Base-by-base conservation (phyloP, 1,284 basidiomycete species). In the Puccinia hordei region DNA sequence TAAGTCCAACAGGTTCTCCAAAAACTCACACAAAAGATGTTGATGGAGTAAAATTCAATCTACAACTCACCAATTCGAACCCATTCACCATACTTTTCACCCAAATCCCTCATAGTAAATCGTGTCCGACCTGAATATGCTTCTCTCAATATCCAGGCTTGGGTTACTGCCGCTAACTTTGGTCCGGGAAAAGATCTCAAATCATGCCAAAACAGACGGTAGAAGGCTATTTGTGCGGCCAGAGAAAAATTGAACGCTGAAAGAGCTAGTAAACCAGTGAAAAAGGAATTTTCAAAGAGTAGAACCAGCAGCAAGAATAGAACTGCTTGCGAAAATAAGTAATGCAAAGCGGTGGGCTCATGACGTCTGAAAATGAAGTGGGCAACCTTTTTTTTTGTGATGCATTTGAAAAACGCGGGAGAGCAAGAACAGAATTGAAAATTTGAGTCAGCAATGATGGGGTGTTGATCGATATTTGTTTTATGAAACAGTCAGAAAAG, bases 31-130 rank as follows among this genome's bases (percentile, higher is more conserved):
- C n/a, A 6, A 10, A 22, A 68, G 17, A 49, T 55, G 30, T 55
- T 24, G 35, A 77, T 27, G 41, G 49, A 35, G 30, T 27, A 49
- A n/a, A 30, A 22, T 35, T 33, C 9, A 49, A 19, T 55, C 22
- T 38, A 13, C n/a, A 74, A 76, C 59, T 65, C 13, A 77, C 75
- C 75, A n/a, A 77, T 77, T 35, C 75, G 61, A n/a, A 77, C 75
- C 75, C 75, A 77, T 65, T 77, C 75, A 19, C 75, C 75, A 68
- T 77, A 77, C 49, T 57, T 55, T 49, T 53, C 46, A 22, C 61
- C 63, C 22, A 77, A 38, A 27, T 68, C 49, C 35, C 55, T 49
- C 75, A 77, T 77, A 1, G 75, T 77, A 65, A 77, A 77, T 17
- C 75, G 75, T 46, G 63, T 68, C n/a, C 75, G 61, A 53, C 75